These are phyloP conservation scores for Podospora appendiculata DNA, from an alignment of 495 filamentous ascomycete species.

Conservation along the genomic window DNA sequence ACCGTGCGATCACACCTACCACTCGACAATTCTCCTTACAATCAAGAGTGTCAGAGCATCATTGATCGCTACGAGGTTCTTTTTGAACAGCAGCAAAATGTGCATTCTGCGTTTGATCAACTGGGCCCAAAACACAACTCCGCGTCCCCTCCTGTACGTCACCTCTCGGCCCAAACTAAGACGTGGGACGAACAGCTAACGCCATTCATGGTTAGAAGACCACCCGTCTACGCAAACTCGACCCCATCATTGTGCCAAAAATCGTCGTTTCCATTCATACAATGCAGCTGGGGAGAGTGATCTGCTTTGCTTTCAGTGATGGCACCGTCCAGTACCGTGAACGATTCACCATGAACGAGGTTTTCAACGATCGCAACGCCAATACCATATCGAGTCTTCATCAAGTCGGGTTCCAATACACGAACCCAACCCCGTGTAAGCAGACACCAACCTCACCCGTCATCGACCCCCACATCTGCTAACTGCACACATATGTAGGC, in stretches of 20 bases:
- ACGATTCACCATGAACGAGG: conserved; percentile 55
- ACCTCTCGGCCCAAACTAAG: background rate
- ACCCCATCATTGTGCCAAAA: conserved; percentile 56
- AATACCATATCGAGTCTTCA: conserved; percentile 58
- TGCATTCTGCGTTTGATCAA: conserved; percentile 71
- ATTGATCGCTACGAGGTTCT: conserved; percentile 75
- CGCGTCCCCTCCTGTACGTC: conserved; percentile 32
- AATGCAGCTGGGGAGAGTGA: conserved; percentile 56
- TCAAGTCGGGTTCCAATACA: conserved; percentile 68
- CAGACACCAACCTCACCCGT: conserved; percentile 14
- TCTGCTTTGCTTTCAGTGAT: conserved; percentile 66
- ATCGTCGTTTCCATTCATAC: conserved; percentile 59
- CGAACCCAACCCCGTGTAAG: conserved; percentile 42
- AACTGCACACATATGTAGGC: conserved; percentile 26
- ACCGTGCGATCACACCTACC: conserved; percentile 62
- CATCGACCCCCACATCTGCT: conserved; percentile 8
- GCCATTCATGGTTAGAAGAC: conserved; percentile 41
- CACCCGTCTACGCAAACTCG: conserved; percentile 55
- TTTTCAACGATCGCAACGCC: conserved; percentile 53
- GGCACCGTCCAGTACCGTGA: conserved; percentile 73
- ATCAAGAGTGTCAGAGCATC: conserved; percentile 56
- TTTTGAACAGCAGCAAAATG: conserved; percentile 43
- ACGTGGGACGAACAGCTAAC: conserved; percentile 4
- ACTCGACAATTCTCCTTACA: conserved; percentile 42
- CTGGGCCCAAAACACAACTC: conserved; percentile 49